Conservation (phyloP, 2,329 filamentous ascomycete species). For the Nectriaceae sp. region DNA sequence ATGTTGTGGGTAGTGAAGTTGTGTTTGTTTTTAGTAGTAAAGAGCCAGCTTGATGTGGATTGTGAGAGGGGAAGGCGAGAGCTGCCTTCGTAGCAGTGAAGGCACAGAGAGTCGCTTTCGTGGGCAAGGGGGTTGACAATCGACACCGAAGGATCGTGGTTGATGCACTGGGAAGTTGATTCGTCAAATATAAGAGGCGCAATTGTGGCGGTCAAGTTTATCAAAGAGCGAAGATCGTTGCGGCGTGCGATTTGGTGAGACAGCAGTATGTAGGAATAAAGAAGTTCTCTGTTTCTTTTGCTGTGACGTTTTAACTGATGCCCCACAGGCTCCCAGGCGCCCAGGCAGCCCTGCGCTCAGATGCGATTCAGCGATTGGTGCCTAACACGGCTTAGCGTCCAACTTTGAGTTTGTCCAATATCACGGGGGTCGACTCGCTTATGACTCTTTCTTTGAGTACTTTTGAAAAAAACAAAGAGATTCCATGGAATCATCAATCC, state of each 20-base stretch:
- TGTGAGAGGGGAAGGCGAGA: too few species aligned
- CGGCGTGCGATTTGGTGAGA: not conserved
- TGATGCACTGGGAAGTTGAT: too few species aligned
- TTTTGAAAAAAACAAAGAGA: not conserved
- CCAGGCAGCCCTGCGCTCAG: conserved; percentile 16
- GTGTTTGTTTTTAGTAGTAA: too few species aligned
- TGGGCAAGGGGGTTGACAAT: not conserved
- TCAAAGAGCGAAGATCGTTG: not conserved
- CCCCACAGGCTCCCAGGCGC: conserved; percentile 21
- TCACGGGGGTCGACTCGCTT: too few species aligned
- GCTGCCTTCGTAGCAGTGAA: not conserved
- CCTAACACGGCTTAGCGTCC: conserved; percentile 16
- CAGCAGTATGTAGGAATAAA: conserved; percentile 9
- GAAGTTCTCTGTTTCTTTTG: conserved; percentile 16
- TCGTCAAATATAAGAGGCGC: not conserved
- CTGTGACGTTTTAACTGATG: conserved; percentile 26
- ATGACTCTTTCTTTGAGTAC: not conserved
- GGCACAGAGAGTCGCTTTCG: not conserved
- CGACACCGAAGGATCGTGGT: too few species aligned
- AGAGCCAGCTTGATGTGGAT: too few species aligned
- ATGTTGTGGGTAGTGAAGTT: too few species aligned
- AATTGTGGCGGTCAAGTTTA: not conserved
- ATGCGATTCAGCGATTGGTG: not conserved
- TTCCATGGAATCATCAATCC: not conserved
- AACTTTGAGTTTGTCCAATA: too few species aligned